Evolutionary conservation across 345 rosid species (phyloP).

Genomic region (Populus tremula): DNA sequence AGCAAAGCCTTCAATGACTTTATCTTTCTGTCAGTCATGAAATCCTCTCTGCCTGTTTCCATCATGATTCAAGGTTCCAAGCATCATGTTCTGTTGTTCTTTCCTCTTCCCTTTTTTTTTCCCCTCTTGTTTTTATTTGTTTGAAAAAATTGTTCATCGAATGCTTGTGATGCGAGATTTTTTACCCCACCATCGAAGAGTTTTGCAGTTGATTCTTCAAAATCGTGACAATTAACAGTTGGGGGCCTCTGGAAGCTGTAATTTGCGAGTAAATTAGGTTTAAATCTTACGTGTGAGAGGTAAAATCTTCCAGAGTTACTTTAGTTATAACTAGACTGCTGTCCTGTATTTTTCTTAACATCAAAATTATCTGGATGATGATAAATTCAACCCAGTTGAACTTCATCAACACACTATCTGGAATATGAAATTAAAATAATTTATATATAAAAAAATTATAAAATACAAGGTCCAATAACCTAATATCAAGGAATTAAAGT

Average conservation of each 20-base stretch:
- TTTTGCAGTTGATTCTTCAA: not conserved
- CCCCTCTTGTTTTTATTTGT: not conserved
- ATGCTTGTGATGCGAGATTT: not conserved
- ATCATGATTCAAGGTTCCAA: not conserved
- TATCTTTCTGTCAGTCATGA: not conserved
- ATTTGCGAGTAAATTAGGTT: not conserved
- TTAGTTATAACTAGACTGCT: too few species aligned
- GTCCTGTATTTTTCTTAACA: too few species aligned
- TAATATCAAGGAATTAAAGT: too few species aligned
- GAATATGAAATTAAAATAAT: too few species aligned
- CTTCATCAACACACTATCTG: too few species aligned
- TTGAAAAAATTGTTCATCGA: not conserved
- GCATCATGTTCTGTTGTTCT: not conserved
- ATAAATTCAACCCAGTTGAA: too few species aligned
- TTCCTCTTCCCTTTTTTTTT: not conserved
- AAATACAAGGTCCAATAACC: rapidly evolving
- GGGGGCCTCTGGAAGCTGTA: too few species aligned
- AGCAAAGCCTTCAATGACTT: not conserved
- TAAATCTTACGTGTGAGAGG: not conserved
- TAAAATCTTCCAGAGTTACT: not conserved
- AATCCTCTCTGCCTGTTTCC: not conserved
- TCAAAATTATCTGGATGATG: too few species aligned
- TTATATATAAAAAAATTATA: too few species aligned
- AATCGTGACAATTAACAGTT: not conserved
- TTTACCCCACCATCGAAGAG: not conserved